Base-by-base conservation (phyloP, 257 asterid species). In the Fraxinus cuspidata region DNA sequence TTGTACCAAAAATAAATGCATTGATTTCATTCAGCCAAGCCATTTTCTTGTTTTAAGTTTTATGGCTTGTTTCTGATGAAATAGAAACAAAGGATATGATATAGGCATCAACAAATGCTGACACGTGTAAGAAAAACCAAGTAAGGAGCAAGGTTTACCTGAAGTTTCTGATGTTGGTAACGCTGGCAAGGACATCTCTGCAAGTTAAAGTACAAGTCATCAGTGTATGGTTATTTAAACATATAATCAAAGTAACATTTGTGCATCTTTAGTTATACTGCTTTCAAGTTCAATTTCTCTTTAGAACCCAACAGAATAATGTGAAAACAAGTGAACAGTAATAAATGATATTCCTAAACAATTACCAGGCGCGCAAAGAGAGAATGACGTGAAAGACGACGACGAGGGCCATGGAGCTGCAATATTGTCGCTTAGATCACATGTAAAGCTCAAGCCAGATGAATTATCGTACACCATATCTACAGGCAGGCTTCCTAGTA, bases 341-440 rank as follows among this genome's bases (percentile, higher is more conserved):
- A 32, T 56, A 44, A n/a, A 67, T 18, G 32, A 82, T 29, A 25
- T 70, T 37, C 21, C 65, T 21, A 67, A 58, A 66, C 2, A 80
- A 71, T 89, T 90, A 95, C 99, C 99, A 44, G 99, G 97, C 56
- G 99, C 99, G 81, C 99, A 96, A 49, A 96, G 97, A 67, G 99
- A 96, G 25, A 93, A 80, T 27, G 99, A 87, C 63, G 99, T 79
- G 60, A 88, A 53, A 10, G 98, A 89, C 28, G 96, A 88, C 27
- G 98, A 93, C 21, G 97, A 96, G 23, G 99, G 99, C 98, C 99
- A 96, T 68, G 98, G 99, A 78, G 99, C 99, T 64, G 92, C 97
- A 82, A 93, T 90, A 81, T 92, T 93, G 87, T 96, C 98, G 34
- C 88, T 89, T 80, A 96, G 84, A 79, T 96, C 99, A 70, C 99